phyloP scores from a whole-genome alignment of 2,329 filamentous ascomycete genomes.

The Arthrobotrys iridis region DNA sequence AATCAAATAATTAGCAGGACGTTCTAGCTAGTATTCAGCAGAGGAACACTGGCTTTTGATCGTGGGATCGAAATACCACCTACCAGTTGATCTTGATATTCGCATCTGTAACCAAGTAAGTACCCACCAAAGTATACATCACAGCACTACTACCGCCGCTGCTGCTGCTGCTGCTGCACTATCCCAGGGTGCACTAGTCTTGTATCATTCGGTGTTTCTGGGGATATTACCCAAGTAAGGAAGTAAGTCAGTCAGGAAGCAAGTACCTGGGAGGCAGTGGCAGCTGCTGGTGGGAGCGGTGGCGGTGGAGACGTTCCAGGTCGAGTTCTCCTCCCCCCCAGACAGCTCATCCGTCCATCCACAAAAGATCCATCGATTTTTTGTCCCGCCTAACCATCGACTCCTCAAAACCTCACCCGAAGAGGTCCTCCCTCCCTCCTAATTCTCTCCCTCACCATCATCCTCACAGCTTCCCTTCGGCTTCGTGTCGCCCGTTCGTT shows the following conservation, averaged over 20 bases:
- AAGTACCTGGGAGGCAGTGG: too few species aligned
- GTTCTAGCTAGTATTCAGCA: too few species aligned
- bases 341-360: constrained; percentile 47
- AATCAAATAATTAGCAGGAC: not conserved
- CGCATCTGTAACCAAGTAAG: too few species aligned
- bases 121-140: too few species aligned
- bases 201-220: too few species aligned
- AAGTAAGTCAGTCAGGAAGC: too few species aligned
- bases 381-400: constrained; percentile 47
- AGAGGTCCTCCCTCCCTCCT: constrained; percentile 28
- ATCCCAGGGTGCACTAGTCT: too few species aligned
- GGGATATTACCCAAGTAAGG: too few species aligned
- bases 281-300: not conserved
- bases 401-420: constrained; percentile 43
- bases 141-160: too few species aligned
- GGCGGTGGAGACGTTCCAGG: not conserved
- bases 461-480: constrained; percentile 33
- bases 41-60: not conserved
- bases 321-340: constrained; percentile 20
- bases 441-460: constrained; percentile 20
- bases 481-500: constrained; percentile 37
- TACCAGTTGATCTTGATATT: too few species aligned
- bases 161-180: too few species aligned
- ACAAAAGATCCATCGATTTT: constrained; percentile 34
- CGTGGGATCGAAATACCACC: too few species aligned